Evolutionary conservation across 1,284 basidiomycete genomes (phyloP).

Genomic region (Cutaneotrichosporon cavernicola): DNA sequence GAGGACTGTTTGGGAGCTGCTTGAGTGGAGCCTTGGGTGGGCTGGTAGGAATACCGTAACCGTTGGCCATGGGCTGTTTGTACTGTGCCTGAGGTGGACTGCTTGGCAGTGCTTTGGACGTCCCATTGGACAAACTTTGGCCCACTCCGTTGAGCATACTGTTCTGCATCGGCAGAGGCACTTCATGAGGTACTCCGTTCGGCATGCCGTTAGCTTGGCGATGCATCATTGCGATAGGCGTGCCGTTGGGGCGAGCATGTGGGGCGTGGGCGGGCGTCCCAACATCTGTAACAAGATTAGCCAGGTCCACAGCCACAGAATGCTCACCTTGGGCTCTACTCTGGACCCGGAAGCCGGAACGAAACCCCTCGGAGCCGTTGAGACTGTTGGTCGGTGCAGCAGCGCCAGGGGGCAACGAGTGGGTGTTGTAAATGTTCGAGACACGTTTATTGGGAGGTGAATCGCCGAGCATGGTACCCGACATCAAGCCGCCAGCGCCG

Average conservation of each 20-base stretch:
- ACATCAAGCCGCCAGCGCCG: constrained; percentile 6
- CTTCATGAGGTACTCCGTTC: too few relatives aligned
- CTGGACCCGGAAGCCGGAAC: constrained; percentile 4
- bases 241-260: constrained; percentile 5
- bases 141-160: neutral
- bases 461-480: constrained; percentile 9
- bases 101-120: constrained; percentile 7
- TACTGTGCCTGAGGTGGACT: neutral
- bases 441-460: neutral
- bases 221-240: constrained; percentile 1
- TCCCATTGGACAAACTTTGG: neutral
- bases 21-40: constrained; percentile 5
- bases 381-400: neutral
- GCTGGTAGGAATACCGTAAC: neutral
- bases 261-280: neutral
- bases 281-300: constrained; percentile 2
- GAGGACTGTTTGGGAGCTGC: constrained; percentile 6
- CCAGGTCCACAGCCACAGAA: neutral
- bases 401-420: constrained; percentile 2
- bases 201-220: neutral
- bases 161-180: too few relatives aligned
- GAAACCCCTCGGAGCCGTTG: neutral
- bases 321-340: constrained; percentile 7
- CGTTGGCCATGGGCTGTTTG: constrained; percentile 1
- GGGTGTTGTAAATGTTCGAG: neutral